Evolutionary conservation across 768 basidiomycete genomes (phyloP).

Genomic region (Naganishia friedmannii): DNA sequence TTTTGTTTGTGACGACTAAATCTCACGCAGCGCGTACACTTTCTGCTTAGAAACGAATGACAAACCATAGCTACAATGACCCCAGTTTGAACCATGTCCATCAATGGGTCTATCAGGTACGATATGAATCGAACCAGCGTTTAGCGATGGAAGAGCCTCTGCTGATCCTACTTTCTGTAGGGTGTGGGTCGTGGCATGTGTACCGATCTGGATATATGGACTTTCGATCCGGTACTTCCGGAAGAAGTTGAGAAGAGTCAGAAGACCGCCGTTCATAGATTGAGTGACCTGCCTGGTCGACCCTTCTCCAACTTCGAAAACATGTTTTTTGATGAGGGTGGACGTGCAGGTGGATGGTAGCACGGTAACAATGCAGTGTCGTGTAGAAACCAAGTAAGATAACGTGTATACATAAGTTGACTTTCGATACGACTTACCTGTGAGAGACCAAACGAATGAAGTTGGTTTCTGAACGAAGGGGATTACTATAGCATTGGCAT

Average conservation of each 20-base stretch:
- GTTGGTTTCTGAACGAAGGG: too few relatives aligned
- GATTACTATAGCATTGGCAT: too few relatives aligned
- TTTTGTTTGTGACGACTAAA: background rate
- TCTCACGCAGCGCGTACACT: background rate
- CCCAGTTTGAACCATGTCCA: constrained; percentile 44
- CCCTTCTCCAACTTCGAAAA: constrained; percentile 44
- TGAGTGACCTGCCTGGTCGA: constrained; percentile 38
- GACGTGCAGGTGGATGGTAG: constrained; percentile 48
- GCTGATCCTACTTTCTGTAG: background rate
- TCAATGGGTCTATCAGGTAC: constrained; percentile 40
- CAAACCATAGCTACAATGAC: constrained; percentile 34
- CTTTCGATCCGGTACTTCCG: constrained; percentile 29
- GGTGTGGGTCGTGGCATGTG: constrained; percentile 43
- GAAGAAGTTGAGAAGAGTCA: constrained; percentile 25
- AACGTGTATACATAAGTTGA: too few relatives aligned
- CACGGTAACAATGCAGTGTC: background rate
- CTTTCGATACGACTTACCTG: too few relatives aligned
- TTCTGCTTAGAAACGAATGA: constrained; percentile 43
- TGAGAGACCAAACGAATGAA: too few relatives aligned
- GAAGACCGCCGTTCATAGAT: constrained; percentile 25
- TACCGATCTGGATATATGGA: constrained; percentile 41
- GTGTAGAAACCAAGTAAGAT: too few relatives aligned
- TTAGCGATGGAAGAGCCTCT: background rate
- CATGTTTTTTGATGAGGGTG: constrained; percentile 42
- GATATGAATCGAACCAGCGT: background rate